Conservation (phyloP, 1,139 yeast species). For the Candida albicans region DNA sequence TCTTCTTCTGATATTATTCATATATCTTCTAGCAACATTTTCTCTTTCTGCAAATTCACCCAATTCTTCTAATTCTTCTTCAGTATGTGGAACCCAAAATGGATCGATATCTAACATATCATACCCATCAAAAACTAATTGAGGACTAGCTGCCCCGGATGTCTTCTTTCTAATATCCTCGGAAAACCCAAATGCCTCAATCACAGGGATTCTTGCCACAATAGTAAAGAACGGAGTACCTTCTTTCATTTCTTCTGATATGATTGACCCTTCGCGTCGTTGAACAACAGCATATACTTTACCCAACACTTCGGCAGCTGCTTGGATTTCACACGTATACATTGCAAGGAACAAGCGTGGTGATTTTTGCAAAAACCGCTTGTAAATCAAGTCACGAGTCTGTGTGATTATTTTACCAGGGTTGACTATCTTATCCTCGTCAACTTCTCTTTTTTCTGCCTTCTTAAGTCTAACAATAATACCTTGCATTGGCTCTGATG, state of each 20-base stretch:
- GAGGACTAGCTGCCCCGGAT: slow-evolving; percentile 97
- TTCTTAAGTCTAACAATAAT: slow-evolving; percentile 53
- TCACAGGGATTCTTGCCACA: slow-evolving; percentile 84
- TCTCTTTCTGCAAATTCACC: slow-evolving; percentile 94
- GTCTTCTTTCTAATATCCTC: slow-evolving; percentile 93
- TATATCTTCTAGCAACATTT: slow-evolving; percentile 82
- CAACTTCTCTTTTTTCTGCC: slow-evolving; percentile 28
- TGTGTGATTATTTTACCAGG: slow-evolving; percentile 66
- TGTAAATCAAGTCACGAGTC: slow-evolving; percentile 72
- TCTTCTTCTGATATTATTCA: slow-evolving; percentile 77
- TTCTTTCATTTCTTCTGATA: slow-evolving; percentile 94
- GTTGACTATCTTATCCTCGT: slow-evolving; percentile 36
- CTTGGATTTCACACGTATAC: slow-evolving; percentile 94
- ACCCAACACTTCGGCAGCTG: slow-evolving; percentile 91
- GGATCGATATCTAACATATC: slow-evolving; percentile 90
- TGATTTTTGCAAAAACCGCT: slow-evolving; percentile 72
- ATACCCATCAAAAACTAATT: slow-evolving; percentile 85
- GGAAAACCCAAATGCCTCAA: slow-evolving; percentile 95
- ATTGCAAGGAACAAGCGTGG: slow-evolving; percentile 90
- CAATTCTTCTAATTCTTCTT: slow-evolving; percentile 88
- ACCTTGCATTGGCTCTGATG: slow-evolving; percentile 88
- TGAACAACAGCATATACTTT: slow-evolving; percentile 95
- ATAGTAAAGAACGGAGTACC: slow-evolving; percentile 96
- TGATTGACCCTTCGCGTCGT: slow-evolving; percentile 78
- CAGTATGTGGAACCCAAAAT: slow-evolving; percentile 99